Evolutionary conservation across 73 alveolate species (phyloP), one percentile per base, ranked within the genome.

Genomic region (Paramecium octaurelia): DNA sequence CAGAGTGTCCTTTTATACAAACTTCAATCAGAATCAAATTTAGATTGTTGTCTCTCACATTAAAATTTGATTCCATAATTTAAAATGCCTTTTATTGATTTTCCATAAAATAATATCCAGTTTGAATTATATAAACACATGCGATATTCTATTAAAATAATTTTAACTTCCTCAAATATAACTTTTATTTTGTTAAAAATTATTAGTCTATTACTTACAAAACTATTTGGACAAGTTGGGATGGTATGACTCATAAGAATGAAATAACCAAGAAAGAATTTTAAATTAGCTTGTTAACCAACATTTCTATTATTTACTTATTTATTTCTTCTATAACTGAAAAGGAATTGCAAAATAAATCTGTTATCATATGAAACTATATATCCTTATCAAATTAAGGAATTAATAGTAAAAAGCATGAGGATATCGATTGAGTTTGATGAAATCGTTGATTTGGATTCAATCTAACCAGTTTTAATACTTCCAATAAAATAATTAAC

Each of bases 401-500:
- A 80, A 80, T 80, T 80, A 42, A 80, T 80, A 42, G 91, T 80
- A 20, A 80, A 43, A 76, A 80, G 44, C 24, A 80, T 80, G 73
- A 80, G 73, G 23, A 43, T 43, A 43, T 31, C 91, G 11, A 38
- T 80, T 3, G 91, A 80, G 44, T 80, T 42, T 80, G 91, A 80
- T 80, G 91, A 80, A 34, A 80, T 76, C 2, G 24, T 80, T 20
- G 91, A 80, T 80, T 29, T 80, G 7, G 91, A 80, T 80, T 29
- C 75, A 1, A 18, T 80, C 7, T 34, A 43, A n/a, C 91, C 91
- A 9, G 91, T 80, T 21, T 43, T 80, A 4, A 44, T 80, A 36
- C 73, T 43, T 42, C 91, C 91, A 18, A 80, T 80, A 7, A 80
- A 80, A 43, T 46, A 80, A 43, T n/a, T 75, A 34, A 80, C 11